Base-by-base conservation (phyloP, 208 protist genomes). In the Trypanosoma theileri region DNA sequence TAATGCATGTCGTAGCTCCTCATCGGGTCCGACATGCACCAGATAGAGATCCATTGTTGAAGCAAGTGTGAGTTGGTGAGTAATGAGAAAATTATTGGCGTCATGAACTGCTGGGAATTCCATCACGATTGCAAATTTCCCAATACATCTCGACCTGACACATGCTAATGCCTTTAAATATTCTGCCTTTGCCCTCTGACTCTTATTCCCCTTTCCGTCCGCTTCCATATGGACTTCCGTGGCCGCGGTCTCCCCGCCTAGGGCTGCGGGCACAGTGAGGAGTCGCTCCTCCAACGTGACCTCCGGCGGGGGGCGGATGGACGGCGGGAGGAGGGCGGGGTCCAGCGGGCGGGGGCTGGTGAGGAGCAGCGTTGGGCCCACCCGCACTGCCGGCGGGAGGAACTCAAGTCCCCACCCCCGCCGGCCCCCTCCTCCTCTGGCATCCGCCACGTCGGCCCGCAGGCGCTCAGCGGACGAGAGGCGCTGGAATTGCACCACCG, bases 401-500 rank as follows among this genome's bases (percentile, higher is more conserved):
- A 77, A 89, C 22, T 44, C 67, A 13, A 88, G 59, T n/a, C 62
- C 58, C 88, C 84, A 91, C 28, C 28, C 28, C 28, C 28, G 28
- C 28, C 28, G 28, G 28, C 28, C 28, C 6, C 28, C 28, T 35
- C 28, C 40, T 21, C 74, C 69, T 3, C 82, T 74, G 10, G 41
- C 55, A 14, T 68, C 53, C 57, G 68, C 59, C n/a, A 75, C 12
- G 52, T 94, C 88, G 22, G 21, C 69, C 60, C 81, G 75, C 45
- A 94, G 59, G 12, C 74, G 73, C 41, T 91, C 85, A 21, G 88
- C 77, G 24, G 74, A 64, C 13, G 85, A 94, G 26, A 94, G 63
- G 24, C 77, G 77, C 73, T 94, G 88, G 53, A 88, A 94, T 71
- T 94, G 88, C 24, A 91, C 48, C 24, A 69, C 58, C 45, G 86